Percentiles rank a stretch among this genome's conserved stretches.
Evolutionary conservation across 1,139 yeast species (phyloP).

Genomic region (Debaryomyces sp.): DNA sequence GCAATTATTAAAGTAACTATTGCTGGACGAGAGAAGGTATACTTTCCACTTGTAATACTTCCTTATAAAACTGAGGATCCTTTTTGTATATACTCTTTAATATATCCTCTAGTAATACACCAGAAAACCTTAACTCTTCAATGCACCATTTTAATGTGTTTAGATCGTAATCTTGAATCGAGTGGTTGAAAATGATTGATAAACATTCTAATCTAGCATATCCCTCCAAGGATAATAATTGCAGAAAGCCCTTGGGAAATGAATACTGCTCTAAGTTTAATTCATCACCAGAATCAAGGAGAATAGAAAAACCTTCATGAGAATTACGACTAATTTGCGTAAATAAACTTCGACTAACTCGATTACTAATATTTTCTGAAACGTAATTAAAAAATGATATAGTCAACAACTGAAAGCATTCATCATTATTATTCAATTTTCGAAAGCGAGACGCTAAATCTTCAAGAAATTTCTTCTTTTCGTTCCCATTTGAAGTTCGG

Average conservation of each 20-base stretch:
- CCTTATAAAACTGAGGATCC: slow-evolving; percentile 1
- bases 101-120: slow-evolving; percentile 30
- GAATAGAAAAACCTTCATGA: neutral
- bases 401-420: slow-evolving; percentile 13
- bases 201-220: slow-evolving; percentile 14
- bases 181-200: slow-evolving; percentile 22
- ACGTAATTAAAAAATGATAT: slow-evolving; percentile 13
- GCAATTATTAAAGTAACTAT: neutral
- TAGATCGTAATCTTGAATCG: slow-evolving; percentile 27
- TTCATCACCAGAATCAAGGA: too few relatives aligned
- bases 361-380: slow-evolving; percentile 13
- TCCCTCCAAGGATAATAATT: slow-evolving; percentile 8
- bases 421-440: slow-evolving; percentile 14
- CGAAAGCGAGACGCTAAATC: slow-evolving; percentile 15
- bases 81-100: slow-evolving; percentile 3
- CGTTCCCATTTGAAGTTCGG: slow-evolving; percentile 1
- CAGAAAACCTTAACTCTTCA: slow-evolving; percentile 34
- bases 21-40: neutral
- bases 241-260: slow-evolving; percentile 16
- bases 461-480: slow-evolving; percentile 13
- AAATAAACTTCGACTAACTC: slow-evolving; percentile 15
- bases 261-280: slow-evolving; percentile 13
- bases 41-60: slow-evolving; percentile 5
- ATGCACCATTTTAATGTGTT: slow-evolving; percentile 34
- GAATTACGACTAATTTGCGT: neutral